A percentile compares a stretch with the other conserved stretches of the same genome.
These are phyloP conservation scores for Tolypocladium sp. DNA, from an alignment of 2,329 filamentous ascomycete species.

Conservation along the genomic window DNA sequence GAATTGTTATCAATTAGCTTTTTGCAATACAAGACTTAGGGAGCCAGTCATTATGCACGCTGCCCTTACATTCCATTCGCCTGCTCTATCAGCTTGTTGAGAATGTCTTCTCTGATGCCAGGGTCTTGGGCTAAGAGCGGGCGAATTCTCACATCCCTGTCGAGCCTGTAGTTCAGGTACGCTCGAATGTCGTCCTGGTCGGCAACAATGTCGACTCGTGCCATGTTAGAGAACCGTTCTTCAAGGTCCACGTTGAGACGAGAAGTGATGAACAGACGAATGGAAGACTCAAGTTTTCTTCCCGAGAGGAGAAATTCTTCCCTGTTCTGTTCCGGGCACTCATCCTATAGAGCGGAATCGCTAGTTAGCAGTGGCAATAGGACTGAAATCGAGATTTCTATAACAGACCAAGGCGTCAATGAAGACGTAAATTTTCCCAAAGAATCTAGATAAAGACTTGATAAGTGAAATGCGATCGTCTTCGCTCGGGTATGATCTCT, in stretches of 20 bases:
- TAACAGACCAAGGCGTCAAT: conserved; percentile 5
- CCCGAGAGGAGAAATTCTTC: conserved; percentile 1
- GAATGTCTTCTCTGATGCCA: not conserved
- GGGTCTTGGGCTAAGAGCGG: conserved; percentile 1
- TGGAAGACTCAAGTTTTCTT: not conserved
- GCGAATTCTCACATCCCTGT: conserved; percentile 1
- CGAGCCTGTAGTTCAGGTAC: conserved; percentile 2
- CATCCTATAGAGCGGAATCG: conserved; percentile 1
- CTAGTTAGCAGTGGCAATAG: not conserved
- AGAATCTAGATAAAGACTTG: conserved; percentile 1
- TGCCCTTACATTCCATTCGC: too few species aligned
- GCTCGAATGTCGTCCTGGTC: conserved; percentile 1
- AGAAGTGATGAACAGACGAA: conserved; percentile 4
- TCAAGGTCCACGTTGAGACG: conserved; percentile 2
- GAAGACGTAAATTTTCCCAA: conserved; percentile 2
- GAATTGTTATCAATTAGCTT: too few species aligned
- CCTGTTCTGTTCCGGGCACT: conserved; percentile 3
- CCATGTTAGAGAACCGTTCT: not conserved
- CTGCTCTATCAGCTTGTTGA: too few species aligned
- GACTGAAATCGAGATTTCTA: not conserved
- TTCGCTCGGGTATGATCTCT: conserved; percentile 3
- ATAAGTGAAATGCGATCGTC: conserved; percentile 2
- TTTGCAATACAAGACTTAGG: too few species aligned
- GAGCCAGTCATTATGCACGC: too few species aligned
- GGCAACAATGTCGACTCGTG: not conserved